Base-by-base conservation (phyloP, 805 yeast genomes). In the Saturnispora quitensis region DNA sequence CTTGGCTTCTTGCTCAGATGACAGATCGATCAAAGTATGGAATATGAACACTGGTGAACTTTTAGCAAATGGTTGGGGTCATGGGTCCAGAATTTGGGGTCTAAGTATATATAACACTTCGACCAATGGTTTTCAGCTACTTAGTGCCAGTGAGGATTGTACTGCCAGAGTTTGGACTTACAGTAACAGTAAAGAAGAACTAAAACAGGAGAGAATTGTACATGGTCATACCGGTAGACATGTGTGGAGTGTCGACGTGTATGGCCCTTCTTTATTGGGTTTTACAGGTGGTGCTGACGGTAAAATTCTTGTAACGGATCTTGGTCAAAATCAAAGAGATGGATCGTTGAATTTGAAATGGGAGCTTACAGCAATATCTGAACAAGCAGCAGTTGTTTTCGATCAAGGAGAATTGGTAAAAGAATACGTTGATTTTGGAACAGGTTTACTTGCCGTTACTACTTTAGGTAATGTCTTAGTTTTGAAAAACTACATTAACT, bases 261-360 rank as follows among this genome's bases (percentile, higher is more conserved):
- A 75, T 43, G 73, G 71, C 33, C 59, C 63, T 0, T 61, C 69
- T 20, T 63, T 71, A 48, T 58, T 83, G 2, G 81, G 84, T 7
- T 89, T 81, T 2, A 86, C 96, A 12, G 93, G 96, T 42, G 99
- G 99, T 36, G 95, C 95, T 40, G 99, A 93, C 68, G 97, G 97
- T 0, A 78, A 86, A 58, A 67, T 90, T 2, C 75, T 86, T 56
- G 57, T 86, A 5, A 80, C 82, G 61, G 85, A 84, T 58, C 63
- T 84, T 25, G 58, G 58, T 27, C 68, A 65, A 27, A 50, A 53
- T 1, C 25, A 53, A 5, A 68, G 74, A 54, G 48, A 60, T 2
- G 63, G 67, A 8, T 72, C 67, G 51, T 58, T 56, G 7, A 53
- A 56, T 17, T 42, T 53, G 20, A 53, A 60, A 46, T 71, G 66